Conservation (phyloP, 1,139 yeast species). For the Yamadazyma mexicana region DNA sequence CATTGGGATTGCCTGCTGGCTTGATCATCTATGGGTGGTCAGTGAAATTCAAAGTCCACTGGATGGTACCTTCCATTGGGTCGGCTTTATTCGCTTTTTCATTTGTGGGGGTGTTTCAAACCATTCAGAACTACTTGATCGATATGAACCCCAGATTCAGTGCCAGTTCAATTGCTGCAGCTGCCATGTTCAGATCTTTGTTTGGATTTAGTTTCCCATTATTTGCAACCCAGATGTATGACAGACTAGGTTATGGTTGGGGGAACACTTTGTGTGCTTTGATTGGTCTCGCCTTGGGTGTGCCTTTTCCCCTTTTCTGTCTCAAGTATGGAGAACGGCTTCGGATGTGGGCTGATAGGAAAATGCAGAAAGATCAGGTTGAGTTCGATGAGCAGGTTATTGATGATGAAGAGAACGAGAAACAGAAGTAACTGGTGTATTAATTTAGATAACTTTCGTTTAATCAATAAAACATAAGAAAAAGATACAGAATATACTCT, state of each 20-base stretch:
- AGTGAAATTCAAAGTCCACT: constrained; percentile 47
- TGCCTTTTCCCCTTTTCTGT: constrained; percentile 64
- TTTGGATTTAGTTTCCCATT: constrained; percentile 59
- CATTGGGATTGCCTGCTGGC: constrained; percentile 51
- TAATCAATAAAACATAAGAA: too few relatives aligned
- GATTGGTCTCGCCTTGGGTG: constrained; percentile 53
- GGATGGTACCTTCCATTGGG: constrained; percentile 63
- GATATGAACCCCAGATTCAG: constrained; percentile 67
- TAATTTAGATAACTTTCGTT: too few relatives aligned
- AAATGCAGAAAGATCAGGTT: constrained; percentile 41
- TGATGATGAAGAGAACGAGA: constrained; percentile 4
- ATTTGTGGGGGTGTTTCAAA: constrained; percentile 57
- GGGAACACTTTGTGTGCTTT: constrained; percentile 63
- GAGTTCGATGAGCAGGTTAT: constrained; percentile 31
- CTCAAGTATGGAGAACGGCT: constrained; percentile 55
- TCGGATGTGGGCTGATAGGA: constrained; percentile 55
- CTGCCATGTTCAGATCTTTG: constrained; percentile 58
- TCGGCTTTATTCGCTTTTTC: constrained; percentile 57
- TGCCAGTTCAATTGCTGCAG: constrained; percentile 61
- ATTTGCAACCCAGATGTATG: constrained; percentile 47
- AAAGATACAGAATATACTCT: too few relatives aligned
- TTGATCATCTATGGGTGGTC: constrained; percentile 68
- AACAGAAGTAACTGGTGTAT: neutral
- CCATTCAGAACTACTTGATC: constrained; percentile 60
- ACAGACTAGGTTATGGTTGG: constrained; percentile 59